Base-by-base conservation (phyloP, 1,284 basidiomycete genomes). In the Pulchroboletus neoregius region DNA sequence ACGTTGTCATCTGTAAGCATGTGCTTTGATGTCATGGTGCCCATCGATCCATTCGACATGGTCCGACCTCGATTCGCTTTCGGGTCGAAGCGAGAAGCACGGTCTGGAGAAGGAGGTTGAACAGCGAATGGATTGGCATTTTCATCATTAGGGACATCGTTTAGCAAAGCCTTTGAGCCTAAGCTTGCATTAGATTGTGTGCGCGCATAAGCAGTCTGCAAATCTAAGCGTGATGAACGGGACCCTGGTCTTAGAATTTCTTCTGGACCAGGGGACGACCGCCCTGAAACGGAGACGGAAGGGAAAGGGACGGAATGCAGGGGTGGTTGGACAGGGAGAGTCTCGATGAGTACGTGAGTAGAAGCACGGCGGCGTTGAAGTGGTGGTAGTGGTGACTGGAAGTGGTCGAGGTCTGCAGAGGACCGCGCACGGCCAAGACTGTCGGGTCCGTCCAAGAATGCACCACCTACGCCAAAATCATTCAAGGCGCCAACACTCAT, bases 261-360 rank as follows among this genome's bases (percentile, higher is more conserved):
- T 32, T 67, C 62, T 22, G 65, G 63, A 22, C 67, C 61, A 16
- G 80, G 76, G 16, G 68, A 66, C 7, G 82, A 76, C 45, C 76
- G 78, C 16, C 59, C 59, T 26, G 59, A 61, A 39, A 74, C 65
- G 23, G 80, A 79, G 33, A 72, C 63, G 28, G 75, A 70, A 26
- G 84, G 85, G 60, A 87, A 88, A 3, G 84, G 85, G 33, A 86
- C 70, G 12, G 73, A 72, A 54, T 78, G 72, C 30, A 73, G 63
- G 28, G 74, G 74, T 18, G 69, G 65, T 16, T 70, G 62, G 8
- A 68, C 55, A 9, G 73, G 69, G 18, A 74, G 60, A 33, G 70
- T 70, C 36, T 77, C 71, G 18, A 75, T 72, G 36, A 76, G 64
- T 26, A 70, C 69, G 57, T 84, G 75, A 7, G 73, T 72, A 12